These are phyloP conservation scores for Hypoxylon sp. DNA, from an alignment of 2,329 filamentous ascomycete genomes.

Conservation along the genomic window DNA sequence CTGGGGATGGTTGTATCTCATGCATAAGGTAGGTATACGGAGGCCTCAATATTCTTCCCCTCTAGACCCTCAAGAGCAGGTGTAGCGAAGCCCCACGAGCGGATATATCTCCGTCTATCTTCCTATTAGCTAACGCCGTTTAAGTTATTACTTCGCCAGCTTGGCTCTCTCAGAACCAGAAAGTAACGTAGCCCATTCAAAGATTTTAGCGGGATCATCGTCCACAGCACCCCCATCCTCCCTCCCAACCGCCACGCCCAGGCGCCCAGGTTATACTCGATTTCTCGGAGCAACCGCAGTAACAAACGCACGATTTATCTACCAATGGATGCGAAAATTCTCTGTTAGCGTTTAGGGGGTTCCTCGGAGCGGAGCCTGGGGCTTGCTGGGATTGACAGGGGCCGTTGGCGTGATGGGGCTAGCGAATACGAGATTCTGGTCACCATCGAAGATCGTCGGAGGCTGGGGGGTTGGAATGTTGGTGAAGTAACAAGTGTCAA, in stretches of 20 bases:
- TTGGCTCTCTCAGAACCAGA: constrained; percentile 5
- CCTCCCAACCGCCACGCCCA: constrained; percentile 15
- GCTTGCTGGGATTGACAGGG: constrained; percentile 43
- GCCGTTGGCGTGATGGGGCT: constrained; percentile 44
- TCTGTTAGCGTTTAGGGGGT: constrained; percentile 27
- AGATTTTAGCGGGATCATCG: constrained; percentile 5
- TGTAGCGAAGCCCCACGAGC: constrained; percentile 10
- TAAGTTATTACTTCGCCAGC: constrained; percentile 5
- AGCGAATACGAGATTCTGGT: constrained; percentile 50
- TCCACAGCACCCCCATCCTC: constrained; percentile 17
- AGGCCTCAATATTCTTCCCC: constrained; percentile 2
- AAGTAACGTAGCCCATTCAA: constrained; percentile 1
- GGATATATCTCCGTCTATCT: constrained; percentile 9
- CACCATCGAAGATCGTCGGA: constrained; percentile 44
- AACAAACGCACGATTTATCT: constrained; percentile 23
- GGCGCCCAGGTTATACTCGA: constrained; percentile 21
- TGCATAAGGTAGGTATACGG: not conserved
- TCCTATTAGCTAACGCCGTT: constrained; percentile 6
- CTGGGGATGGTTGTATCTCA: not conserved
- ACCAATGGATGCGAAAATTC: constrained; percentile 29
- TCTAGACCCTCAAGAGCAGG: constrained; percentile 11
- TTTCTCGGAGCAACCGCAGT: constrained; percentile 27
- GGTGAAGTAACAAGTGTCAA: constrained; percentile 34
- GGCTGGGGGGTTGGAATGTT: constrained; percentile 31
- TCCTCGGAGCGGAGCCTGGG: constrained; percentile 38